These are phyloP conservation scores for Astragalus glycyphyllos DNA, from an alignment of 306 rosid genomes.

Conservation along the genomic window DNA sequence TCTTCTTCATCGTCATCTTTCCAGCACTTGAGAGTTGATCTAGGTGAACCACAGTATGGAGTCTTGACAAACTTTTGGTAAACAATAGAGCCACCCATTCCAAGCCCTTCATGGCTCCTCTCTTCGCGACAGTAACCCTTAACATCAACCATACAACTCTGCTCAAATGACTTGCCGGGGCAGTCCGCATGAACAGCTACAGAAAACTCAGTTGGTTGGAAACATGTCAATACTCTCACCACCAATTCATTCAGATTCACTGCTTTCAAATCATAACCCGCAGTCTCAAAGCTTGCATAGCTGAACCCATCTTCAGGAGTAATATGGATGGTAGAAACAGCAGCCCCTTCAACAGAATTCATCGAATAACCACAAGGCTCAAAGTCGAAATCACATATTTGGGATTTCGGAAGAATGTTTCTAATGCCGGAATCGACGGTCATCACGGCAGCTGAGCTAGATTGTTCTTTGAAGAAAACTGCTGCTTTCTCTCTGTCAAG, in stretches of 20 bases:
- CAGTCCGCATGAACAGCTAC: conserved; percentile 61
- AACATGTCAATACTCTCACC: conserved; percentile 59
- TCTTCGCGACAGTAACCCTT: conserved; percentile 66
- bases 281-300: conserved; percentile 76
- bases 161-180: conserved; percentile 51
- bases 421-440: conserved; percentile 66
- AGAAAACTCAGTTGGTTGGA: conserved; percentile 64
- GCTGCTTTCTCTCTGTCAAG: conserved; percentile 56
- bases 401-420: conserved; percentile 65
- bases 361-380: conserved; percentile 78
- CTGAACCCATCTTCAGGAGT: conserved; percentile 69
- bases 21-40: conserved; percentile 76
- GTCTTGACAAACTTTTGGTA: conserved; percentile 55
- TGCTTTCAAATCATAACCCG: conserved; percentile 56
- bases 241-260: conserved; percentile 48
- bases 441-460: conserved; percentile 58
- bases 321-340: conserved; percentile 71
- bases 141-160: conserved; percentile 46
- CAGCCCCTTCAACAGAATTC: conserved; percentile 68
- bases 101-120: conserved; percentile 65
- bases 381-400: conserved; percentile 71
- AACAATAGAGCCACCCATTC: conserved; percentile 61
- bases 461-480: conserved; percentile 58
- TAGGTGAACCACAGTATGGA: conserved; percentile 60
- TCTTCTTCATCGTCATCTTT: conserved; percentile 71